Evolutionary conservation across 2,329 filamentous ascomycete species (phyloP).

Genomic region (Dactylellina drechsleri): DNA sequence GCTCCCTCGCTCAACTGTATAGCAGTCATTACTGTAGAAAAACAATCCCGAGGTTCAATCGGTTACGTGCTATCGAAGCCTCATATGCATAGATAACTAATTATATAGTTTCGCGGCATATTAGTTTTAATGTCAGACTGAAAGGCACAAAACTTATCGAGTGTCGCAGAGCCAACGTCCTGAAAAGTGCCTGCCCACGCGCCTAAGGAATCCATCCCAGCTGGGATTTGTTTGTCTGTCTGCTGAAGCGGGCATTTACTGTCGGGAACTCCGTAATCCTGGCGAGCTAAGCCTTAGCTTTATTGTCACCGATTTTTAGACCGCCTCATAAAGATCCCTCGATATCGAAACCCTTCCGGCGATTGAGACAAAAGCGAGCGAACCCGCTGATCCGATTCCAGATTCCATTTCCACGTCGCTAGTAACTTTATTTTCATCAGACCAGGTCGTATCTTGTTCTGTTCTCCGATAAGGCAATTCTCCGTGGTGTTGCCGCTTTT

Average conservation of each 20-base stretch:
- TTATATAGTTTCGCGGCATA: no score
- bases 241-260: conserved; percentile 33
- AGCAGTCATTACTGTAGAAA: not conserved
- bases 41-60: not conserved
- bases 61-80: not conserved
- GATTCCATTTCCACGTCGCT: conserved; percentile 39
- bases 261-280: conserved; percentile 51
- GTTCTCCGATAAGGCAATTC: not conserved
- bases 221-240: conserved; percentile 43
- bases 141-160: no score
- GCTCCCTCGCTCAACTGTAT: not conserved
- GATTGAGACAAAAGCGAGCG: conserved; percentile 41
- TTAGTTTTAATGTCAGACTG: no score
- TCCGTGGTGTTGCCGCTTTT: conserved; percentile 30
- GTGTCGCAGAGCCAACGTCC: not conserved
- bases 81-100: not conserved
- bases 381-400: conserved; percentile 32
- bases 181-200: conserved; percentile 25
- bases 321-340: conserved; percentile 48
- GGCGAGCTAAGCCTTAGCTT: conserved; percentile 33
- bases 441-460: conserved; percentile 8
- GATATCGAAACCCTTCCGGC: conserved; percentile 39
- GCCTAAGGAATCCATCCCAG: conserved; percentile 9
- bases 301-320: conserved; percentile 31
- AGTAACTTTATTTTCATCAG: conserved; percentile 19